These are phyloP conservation scores for Candida endomychidarum DNA, from an alignment of 805 yeast species.

Conservation along the genomic window DNA sequence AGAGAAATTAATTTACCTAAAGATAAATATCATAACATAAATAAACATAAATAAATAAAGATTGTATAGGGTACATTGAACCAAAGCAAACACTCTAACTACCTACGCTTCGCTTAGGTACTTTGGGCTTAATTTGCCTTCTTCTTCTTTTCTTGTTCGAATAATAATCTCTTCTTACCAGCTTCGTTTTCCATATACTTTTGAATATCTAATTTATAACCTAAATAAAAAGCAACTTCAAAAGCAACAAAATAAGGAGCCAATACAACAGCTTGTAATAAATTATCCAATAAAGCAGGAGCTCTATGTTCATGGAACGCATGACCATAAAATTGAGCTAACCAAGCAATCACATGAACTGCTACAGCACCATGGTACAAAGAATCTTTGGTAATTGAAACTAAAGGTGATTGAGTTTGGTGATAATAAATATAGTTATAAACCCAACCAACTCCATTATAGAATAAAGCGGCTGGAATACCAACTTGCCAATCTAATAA, in stretches of 20 bases:
- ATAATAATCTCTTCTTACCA: slow-evolving; percentile 21
- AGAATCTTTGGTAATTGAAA: slow-evolving; percentile 16
- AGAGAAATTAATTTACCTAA: too few relatives aligned
- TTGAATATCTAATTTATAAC: slow-evolving; percentile 54
- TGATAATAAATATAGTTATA: slow-evolving; percentile 22
- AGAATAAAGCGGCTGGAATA: slow-evolving; percentile 26
- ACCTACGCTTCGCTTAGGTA: too few relatives aligned
- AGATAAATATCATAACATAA: slow-evolving; percentile 6
- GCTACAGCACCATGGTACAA: slow-evolving; percentile 29
- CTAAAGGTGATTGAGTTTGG: slow-evolving; percentile 8
- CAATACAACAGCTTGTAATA: slow-evolving; percentile 79
- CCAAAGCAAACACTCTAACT: neutral
- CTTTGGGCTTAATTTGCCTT: too few relatives aligned
- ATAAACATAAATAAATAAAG: slow-evolving; percentile 4
- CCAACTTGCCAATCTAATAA: slow-evolving; percentile 51
- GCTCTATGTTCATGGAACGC: slow-evolving; percentile 75
- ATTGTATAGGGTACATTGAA: too few relatives aligned
- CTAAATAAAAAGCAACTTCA: slow-evolving; percentile 71
- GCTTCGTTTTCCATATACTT: slow-evolving; percentile 49
- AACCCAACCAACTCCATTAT: slow-evolving; percentile 23
- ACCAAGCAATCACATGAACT: slow-evolving; percentile 64
- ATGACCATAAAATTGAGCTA: slow-evolving; percentile 85
- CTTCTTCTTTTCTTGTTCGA: slow-evolving; percentile 2
- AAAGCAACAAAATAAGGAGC: slow-evolving; percentile 90
- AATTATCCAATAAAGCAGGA: slow-evolving; percentile 84